phyloP scores from a whole-genome alignment of 305 asterid genomes.

The Rubia balearica region DNA sequence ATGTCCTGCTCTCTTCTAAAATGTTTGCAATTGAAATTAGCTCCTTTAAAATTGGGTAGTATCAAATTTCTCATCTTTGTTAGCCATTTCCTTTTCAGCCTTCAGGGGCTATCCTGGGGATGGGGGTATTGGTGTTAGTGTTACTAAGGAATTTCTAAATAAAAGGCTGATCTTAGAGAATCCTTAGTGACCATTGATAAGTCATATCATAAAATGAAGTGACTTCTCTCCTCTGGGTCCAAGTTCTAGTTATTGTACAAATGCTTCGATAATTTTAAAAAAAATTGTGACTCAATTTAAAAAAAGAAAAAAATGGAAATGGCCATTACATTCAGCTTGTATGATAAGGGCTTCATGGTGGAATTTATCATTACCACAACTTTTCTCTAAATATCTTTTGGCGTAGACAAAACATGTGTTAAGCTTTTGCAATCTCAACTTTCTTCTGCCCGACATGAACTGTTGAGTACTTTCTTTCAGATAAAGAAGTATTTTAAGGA shows the following conservation, averaged over 20 bases:
- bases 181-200: not conserved
- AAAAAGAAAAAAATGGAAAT: not conserved
- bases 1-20: not conserved
- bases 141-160: not conserved
- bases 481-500: conserved; percentile 75
- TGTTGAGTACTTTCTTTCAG: conserved; percentile 25
- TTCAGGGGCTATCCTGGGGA: not conserved
- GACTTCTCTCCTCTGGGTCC: conserved; percentile 4
- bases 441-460: not conserved
- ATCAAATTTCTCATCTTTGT: not conserved
- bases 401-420: not conserved
- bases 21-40: not conserved
- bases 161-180: not conserved
- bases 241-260: not conserved
- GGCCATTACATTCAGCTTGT: not conserved
- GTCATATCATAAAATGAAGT: conserved; percentile 2
- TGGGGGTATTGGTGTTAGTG: not conserved
- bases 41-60: not conserved
- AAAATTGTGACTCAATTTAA: not conserved
- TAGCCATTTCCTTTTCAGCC: not conserved
- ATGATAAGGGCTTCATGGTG: not conserved
- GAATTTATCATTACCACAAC: not conserved
- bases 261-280: not conserved
- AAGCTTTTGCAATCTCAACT: not conserved
- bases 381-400: not conserved